Percentiles rank a stretch among this genome's conserved stretches.
These are phyloP conservation scores for Oropetium thomaeum DNA, from an alignment of 176 grass and related monocot genomes.

Conservation along the genomic window DNA sequence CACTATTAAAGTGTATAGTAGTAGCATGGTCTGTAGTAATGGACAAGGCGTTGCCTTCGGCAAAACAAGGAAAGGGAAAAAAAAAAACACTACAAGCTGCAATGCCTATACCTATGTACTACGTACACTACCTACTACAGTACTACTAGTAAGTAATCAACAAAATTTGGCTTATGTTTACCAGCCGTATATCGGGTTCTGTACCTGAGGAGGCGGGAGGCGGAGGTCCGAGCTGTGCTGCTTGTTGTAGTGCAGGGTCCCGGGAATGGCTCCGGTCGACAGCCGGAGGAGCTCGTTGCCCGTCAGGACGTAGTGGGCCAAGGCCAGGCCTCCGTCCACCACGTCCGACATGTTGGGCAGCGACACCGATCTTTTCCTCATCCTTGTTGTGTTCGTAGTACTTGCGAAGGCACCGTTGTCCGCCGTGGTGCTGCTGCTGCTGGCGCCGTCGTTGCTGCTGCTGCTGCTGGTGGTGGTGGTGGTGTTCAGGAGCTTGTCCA, in stretches of 20 bases:
- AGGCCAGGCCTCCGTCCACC: slow-evolving; percentile 78
- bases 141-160: not conserved
- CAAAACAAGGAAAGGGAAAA: not conserved
- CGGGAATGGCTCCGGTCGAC: slow-evolving; percentile 72
- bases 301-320: slow-evolving; percentile 82
- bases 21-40: slow-evolving; percentile 1
- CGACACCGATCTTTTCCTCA: slow-evolving; percentile 57
- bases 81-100: slow-evolving; percentile 10
- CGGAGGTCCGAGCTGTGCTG: slow-evolving; percentile 71
- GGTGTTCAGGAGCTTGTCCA: slow-evolving; percentile 60
- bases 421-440: too few species aligned
- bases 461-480: slow-evolving; percentile 1
- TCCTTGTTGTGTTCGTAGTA: too few species aligned
- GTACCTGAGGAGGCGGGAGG: slow-evolving; percentile 72
- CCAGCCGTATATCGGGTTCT: slow-evolving; percentile 93
- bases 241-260: slow-evolving; percentile 63
- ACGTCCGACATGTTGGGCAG: slow-evolving; percentile 58
- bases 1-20: not conserved
- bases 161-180: slow-evolving; percentile 17
- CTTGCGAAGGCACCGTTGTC: too few species aligned
- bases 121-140: too few species aligned
- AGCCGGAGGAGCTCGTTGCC: slow-evolving; percentile 75
- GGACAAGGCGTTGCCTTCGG: slow-evolving; percentile 31
- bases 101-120: slow-evolving; percentile 26
- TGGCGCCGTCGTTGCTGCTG: not conserved